Conservation (phyloP, 805 yeast genomes). For the Ogataea minuta region DNA sequence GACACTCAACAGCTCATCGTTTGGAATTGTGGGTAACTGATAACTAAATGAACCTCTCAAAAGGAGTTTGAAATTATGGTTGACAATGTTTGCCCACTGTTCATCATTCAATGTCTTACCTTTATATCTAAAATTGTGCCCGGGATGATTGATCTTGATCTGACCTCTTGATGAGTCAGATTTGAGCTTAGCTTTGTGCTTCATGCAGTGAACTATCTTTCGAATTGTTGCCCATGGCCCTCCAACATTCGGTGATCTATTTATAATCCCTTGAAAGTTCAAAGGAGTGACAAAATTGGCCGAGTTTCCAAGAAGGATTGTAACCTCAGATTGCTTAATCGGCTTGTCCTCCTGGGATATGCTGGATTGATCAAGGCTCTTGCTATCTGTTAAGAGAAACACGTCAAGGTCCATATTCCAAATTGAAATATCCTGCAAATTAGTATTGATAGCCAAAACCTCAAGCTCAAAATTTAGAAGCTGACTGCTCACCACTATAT, state of each 20-base stretch:
- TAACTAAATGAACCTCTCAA: slow-evolving; percentile 35
- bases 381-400: slow-evolving; percentile 29
- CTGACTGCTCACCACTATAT: slow-evolving; percentile 33
- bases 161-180: slow-evolving; percentile 28
- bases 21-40: slow-evolving; percentile 28
- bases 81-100: slow-evolving; percentile 32
- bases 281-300: slow-evolving; percentile 32
- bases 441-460: slow-evolving; percentile 26
- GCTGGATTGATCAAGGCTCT: slow-evolving; percentile 10
- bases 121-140: slow-evolving; percentile 26
- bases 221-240: slow-evolving; percentile 14
- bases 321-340: slow-evolving; percentile 23
- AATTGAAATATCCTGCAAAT: slow-evolving; percentile 33
- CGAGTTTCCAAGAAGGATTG: slow-evolving; percentile 34
- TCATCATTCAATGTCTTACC: slow-evolving; percentile 25
- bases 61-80: slow-evolving; percentile 27
- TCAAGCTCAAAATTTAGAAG: slow-evolving; percentile 33
- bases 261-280: slow-evolving; percentile 29
- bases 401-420: slow-evolving; percentile 36
- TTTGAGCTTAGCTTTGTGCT: slow-evolving; percentile 19
- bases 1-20: slow-evolving; percentile 30
- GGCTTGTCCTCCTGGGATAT: not conserved
- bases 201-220: slow-evolving; percentile 24
- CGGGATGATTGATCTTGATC: slow-evolving; percentile 32
- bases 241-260: slow-evolving; percentile 7